These are phyloP conservation scores for Nigrospora osmanthi DNA, from an alignment of 2,329 filamentous ascomycete genomes.

Conservation along the genomic window DNA sequence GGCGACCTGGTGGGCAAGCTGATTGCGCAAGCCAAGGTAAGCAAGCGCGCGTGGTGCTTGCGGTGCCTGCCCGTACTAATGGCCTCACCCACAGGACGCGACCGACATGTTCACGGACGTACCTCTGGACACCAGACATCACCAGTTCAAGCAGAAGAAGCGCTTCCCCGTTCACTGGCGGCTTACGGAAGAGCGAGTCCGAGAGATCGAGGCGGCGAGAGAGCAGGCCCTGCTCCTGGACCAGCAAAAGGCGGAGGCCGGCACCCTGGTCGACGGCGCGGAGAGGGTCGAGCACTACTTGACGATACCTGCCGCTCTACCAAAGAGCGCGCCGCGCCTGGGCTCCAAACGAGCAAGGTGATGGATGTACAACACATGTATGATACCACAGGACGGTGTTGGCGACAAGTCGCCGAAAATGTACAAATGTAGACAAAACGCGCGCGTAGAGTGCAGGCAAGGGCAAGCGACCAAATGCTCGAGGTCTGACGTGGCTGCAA, in stretches of 20 bases:
- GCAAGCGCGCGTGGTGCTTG: constrained; percentile 12
- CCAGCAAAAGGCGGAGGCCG: constrained; percentile 40
- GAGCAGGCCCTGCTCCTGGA: constrained; percentile 45
- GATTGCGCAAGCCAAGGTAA: constrained; percentile 63
- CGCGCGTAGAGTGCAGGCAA: no score
- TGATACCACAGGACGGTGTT: not conserved
- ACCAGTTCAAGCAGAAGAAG: constrained; percentile 58
- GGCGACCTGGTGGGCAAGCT: constrained; percentile 69
- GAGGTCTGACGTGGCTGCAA: no score
- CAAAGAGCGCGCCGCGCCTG: not conserved
- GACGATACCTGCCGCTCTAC: not conserved
- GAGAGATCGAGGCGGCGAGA: constrained; percentile 57
- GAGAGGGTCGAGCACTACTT: constrained; percentile 35
- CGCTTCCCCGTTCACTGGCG: constrained; percentile 79
- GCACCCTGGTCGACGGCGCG: constrained; percentile 51
- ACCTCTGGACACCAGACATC: constrained; percentile 82
- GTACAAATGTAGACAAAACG: no score
- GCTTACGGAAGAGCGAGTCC: constrained; percentile 61
- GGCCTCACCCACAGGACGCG: constrained; percentile 44
- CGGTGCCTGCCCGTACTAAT: not conserved
- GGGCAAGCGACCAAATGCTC: no score
- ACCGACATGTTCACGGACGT: constrained; percentile 81
- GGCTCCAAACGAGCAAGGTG: no score
- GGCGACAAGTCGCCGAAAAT: no score
- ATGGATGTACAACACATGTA: not conserved